Percentiles rank a stretch among this genome's conserved stretches.
Conservation (phyloP, 192 early-diverging fungal species). For the Rhizophagus clarus region DNA sequence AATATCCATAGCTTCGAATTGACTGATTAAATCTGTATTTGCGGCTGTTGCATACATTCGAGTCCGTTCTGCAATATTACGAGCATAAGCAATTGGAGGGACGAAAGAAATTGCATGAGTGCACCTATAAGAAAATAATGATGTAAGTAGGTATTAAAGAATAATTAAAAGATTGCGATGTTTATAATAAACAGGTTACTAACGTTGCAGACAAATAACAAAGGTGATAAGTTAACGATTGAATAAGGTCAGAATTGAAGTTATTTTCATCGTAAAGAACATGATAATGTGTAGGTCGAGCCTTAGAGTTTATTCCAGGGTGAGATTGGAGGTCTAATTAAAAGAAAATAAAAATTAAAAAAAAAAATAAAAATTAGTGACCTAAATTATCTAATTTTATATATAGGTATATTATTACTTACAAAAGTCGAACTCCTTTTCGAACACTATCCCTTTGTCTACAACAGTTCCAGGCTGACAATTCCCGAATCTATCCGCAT, state of each 20-base stretch:
- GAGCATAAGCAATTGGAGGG: slow-evolving; percentile 80
- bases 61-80: slow-evolving; percentile 79
- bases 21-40: slow-evolving; percentile 1
- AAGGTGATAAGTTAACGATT: background rate
- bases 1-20: background rate
- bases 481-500: slow-evolving; percentile 79
- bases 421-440: slow-evolving; percentile 85
- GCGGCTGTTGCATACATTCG: slow-evolving; percentile 75
- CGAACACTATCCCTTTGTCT: slow-evolving; percentile 71
- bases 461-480: slow-evolving; percentile 80
- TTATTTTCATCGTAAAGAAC: slow-evolving; percentile 87
- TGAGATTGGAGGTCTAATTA: slow-evolving; percentile 76
- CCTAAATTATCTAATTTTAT: background rate
- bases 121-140: slow-evolving; percentile 45
- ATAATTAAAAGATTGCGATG: too few species aligned
- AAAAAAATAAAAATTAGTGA: background rate
- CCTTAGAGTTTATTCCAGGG: slow-evolving; percentile 88
- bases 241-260: slow-evolving; percentile 63
- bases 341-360: background rate
- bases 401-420: background rate
- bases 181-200: too few species aligned
- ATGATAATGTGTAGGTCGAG: slow-evolving; percentile 89
- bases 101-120: slow-evolving; percentile 76
- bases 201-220: background rate
- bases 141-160: too few species aligned